phyloP scores from a whole-genome alignment of 2,329 filamentous ascomycete species.

The Colletotrichum paranaense region DNA sequence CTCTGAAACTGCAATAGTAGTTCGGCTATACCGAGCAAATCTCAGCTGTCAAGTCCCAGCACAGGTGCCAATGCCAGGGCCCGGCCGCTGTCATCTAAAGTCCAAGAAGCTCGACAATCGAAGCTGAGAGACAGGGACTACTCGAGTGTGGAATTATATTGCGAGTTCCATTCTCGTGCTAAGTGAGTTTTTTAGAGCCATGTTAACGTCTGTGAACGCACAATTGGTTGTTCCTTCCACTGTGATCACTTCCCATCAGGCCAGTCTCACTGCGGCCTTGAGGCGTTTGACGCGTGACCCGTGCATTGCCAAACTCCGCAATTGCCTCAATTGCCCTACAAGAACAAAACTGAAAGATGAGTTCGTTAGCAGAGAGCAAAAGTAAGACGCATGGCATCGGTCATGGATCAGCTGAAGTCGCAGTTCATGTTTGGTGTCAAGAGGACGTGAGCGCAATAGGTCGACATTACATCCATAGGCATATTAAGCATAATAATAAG shows the following conservation, averaged over 20 bases:
- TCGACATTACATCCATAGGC: background rate
- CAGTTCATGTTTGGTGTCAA: background rate
- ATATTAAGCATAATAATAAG: background rate
- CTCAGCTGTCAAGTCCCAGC: background rate
- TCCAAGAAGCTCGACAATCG: too few relatives aligned
- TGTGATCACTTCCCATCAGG: too few relatives aligned
- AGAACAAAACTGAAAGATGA: background rate
- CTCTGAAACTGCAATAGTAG: background rate
- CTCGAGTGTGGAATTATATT: too few relatives aligned
- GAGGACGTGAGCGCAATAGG: background rate
- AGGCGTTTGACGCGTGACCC: too few relatives aligned
- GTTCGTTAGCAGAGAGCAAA: background rate
- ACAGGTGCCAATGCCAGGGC: background rate
- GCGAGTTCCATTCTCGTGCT: too few relatives aligned
- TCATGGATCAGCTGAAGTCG: background rate
- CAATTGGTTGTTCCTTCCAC: too few relatives aligned
- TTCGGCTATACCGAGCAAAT: background rate
- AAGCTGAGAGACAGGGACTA: too few relatives aligned
- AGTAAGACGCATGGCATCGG: background rate
- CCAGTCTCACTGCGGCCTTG: too few relatives aligned
- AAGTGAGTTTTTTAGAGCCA: too few relatives aligned
- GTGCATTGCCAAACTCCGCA: too few relatives aligned
- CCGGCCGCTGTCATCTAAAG: background rate
- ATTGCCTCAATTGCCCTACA: too few relatives aligned
- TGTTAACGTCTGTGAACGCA: too few relatives aligned